phyloP scores from a whole-genome alignment of 2,329 filamentous ascomycete genomes.

The Aspergillus udagawae region DNA sequence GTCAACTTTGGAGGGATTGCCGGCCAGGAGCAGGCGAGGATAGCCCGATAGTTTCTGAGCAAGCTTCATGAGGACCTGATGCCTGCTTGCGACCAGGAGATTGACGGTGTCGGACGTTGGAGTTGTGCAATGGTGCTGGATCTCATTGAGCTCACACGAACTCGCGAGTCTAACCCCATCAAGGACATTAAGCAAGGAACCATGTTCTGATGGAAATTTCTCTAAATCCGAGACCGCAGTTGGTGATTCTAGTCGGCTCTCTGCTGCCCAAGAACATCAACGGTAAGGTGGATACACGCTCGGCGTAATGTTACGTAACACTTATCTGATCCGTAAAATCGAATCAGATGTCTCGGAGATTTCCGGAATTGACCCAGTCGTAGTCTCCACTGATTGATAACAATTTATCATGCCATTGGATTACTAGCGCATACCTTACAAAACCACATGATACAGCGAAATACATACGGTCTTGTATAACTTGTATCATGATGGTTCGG shows the following conservation, averaged over 20 bases:
- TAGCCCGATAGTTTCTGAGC: slow-evolving; percentile 31
- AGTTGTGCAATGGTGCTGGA: background rate
- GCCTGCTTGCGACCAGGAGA: background rate
- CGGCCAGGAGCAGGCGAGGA: slow-evolving; percentile 34
- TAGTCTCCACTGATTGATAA: background rate
- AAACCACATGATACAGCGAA: background rate
- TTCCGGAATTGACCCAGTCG: background rate
- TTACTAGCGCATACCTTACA: background rate
- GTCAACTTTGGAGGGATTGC: slow-evolving; percentile 32
- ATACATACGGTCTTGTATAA: background rate
- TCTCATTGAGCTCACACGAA: too few relatives aligned
- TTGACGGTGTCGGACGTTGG: slow-evolving; percentile 1
- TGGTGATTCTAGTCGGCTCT: too few relatives aligned
- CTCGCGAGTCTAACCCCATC: background rate
- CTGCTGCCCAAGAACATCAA: background rate
- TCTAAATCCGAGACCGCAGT: background rate
- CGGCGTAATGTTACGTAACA: slow-evolving; percentile 8
- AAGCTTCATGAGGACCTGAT: slow-evolving; percentile 22
- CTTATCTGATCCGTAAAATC: slow-evolving; percentile 8
- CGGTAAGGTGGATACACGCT: background rate
- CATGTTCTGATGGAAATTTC: background rate
- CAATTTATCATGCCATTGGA: background rate
- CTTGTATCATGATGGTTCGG: too few relatives aligned
- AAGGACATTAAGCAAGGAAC: background rate
- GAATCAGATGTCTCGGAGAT: background rate